A percentile compares a stretch with the other conserved stretches of the same genome.
Conservation (phyloP, 345 rosid genomes). For the Pistacia integerrima region DNA sequence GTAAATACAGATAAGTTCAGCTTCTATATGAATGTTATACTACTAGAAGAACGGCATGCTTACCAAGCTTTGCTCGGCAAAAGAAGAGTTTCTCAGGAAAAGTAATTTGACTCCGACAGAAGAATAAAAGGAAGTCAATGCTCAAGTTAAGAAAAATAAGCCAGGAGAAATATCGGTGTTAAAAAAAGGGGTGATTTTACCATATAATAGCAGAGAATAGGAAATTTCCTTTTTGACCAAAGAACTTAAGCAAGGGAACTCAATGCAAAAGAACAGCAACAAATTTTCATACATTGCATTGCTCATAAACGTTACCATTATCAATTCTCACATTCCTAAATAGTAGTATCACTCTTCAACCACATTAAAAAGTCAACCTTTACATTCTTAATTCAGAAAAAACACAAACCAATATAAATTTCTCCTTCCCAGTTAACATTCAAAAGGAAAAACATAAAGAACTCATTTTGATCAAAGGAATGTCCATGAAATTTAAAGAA, state of each 20-base stretch:
- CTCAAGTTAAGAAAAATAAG: background rate
- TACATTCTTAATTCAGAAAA: no score
- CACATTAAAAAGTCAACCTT: background rate
- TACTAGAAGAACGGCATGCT: background rate
- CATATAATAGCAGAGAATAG: no score
- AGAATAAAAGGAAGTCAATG: background rate
- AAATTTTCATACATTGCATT: no score
- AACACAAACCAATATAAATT: background rate
- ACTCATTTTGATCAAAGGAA: background rate
- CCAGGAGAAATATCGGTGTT: background rate
- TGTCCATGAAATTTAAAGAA: background rate
- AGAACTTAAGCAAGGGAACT: no score
- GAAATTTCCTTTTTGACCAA: background rate
- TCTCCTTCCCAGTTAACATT: background rate
- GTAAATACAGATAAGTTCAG: no score
- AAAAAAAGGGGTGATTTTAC: background rate
- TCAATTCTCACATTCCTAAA: background rate
- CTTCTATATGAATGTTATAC: background rate
- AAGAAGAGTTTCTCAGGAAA: constrained; percentile 27
- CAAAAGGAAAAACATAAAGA: background rate
- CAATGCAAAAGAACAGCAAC: no score
- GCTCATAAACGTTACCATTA: background rate
- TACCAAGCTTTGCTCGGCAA: constrained; percentile 16
- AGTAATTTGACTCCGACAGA: constrained; percentile 21
- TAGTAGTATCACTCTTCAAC: no score